Percentiles rank a stretch among this genome's conserved stretches.
Evolutionary conservation across 495 filamentous ascomycete genomes (phyloP).

Genomic region (Glonium stellatum): DNA sequence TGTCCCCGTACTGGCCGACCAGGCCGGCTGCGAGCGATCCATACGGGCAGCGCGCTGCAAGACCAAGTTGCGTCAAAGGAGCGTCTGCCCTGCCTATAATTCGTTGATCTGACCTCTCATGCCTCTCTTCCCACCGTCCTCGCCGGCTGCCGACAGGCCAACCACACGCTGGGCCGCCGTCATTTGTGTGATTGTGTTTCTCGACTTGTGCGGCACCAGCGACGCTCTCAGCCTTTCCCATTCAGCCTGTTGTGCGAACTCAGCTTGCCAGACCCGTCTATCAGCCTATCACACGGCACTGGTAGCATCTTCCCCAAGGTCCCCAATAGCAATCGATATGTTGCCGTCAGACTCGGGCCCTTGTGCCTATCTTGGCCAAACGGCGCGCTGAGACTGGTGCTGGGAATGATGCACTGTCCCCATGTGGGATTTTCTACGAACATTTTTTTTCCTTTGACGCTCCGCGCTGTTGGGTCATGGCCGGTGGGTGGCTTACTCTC

Average conservation of each 20-base stretch:
- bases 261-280: neutral
- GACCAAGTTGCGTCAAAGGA: neutral
- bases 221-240: neutral
- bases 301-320: neutral
- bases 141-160: neutral
- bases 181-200: neutral
- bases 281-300: constrained; percentile 1
- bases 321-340: constrained; percentile 8
- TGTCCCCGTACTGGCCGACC: neutral
- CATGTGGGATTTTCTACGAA: constrained; percentile 2
- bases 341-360: constrained; percentile 4
- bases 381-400: neutral
- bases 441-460: neutral
- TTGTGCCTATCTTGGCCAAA: neutral
- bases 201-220: constrained; percentile 2
- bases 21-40: neutral
- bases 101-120: neutral
- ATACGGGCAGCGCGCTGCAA: neutral
- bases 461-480: neutral
- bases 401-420: neutral
- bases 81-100: neutral
- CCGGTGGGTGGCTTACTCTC: neutral
- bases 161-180: constrained; percentile 1
- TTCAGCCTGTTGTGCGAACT: neutral
- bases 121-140: neutral